phyloP scores from a whole-genome alignment of 352 stramenopile genomes.

The Pythium grandisporangium region DNA sequence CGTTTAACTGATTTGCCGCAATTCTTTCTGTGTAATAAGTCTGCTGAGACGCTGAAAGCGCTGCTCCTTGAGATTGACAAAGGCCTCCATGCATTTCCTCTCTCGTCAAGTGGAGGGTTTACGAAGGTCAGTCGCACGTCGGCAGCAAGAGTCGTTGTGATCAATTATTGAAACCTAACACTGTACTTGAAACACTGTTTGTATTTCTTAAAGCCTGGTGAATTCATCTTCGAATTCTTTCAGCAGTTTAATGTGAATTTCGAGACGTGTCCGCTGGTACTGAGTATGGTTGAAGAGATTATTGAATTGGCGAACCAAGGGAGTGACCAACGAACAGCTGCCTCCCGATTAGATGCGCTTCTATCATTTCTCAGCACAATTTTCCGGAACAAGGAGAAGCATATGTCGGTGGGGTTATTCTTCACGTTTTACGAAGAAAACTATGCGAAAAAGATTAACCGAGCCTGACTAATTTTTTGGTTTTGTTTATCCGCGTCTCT shows the following conservation, averaged over 20 bases:
- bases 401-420: slow-evolving; percentile 30
- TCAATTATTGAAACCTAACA: too few relatives aligned
- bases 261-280: slow-evolving; percentile 76
- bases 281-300: slow-evolving; percentile 86
- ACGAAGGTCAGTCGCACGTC: slow-evolving; percentile 49
- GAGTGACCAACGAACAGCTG: slow-evolving; percentile 45
- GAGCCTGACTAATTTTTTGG: not conserved
- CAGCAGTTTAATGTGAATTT: slow-evolving; percentile 87
- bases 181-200: not conserved
- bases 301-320: slow-evolving; percentile 73
- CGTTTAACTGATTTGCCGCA: not conserved
- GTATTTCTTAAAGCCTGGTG: slow-evolving; percentile 32
- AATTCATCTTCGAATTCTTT: slow-evolving; percentile 90
- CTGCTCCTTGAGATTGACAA: slow-evolving; percentile 83
- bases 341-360: slow-evolving; percentile 73
- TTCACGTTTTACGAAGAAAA: too few relatives aligned
- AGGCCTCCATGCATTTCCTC: slow-evolving; percentile 63
- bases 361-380: slow-evolving; percentile 83
- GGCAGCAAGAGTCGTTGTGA: not conserved
- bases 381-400: slow-evolving; percentile 76
- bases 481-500: not conserved
- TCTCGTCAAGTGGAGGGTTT: slow-evolving; percentile 63
- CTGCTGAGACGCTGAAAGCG: slow-evolving; percentile 66
- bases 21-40: slow-evolving; percentile 24
- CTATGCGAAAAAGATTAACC: too few relatives aligned